phyloP scores from a whole-genome alignment of 2,329 filamentous ascomycete genomes.

The Paecilomyces variotii region DNA sequence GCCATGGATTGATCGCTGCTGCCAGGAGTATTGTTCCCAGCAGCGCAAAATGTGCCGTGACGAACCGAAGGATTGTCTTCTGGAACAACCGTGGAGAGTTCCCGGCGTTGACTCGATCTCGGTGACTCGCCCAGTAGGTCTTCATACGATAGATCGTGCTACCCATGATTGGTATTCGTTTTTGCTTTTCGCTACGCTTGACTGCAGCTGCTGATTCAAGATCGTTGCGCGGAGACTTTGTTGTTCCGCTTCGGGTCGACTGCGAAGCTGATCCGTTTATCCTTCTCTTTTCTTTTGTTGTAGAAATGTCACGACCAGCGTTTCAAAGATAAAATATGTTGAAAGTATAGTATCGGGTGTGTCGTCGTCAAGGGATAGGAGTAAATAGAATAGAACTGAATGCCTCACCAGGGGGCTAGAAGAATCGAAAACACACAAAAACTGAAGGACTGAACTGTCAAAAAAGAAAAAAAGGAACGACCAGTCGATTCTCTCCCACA shows the following conservation, averaged over 20 bases:
- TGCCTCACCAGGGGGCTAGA: neutral
- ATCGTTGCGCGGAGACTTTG: neutral
- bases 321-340: neutral
- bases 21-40: constrained; percentile 19
- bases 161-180: neutral
- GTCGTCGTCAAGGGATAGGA: neutral
- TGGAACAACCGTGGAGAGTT: constrained; percentile 5
- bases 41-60: constrained; percentile 13
- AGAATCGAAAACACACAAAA: neutral
- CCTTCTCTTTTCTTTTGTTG: neutral
- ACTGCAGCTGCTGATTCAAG: neutral
- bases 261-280: neutral
- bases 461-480: neutral
- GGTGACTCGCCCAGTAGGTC: constrained; percentile 3
- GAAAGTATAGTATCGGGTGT: neutral
- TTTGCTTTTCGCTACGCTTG: neutral
- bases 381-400: neutral
- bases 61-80: constrained; percentile 13
- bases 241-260: neutral
- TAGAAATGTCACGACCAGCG: neutral
- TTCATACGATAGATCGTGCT: constrained; percentile 1
- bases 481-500: neutral
- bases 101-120: constrained; percentile 1
- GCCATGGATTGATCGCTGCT: constrained; percentile 18
- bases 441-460: neutral